Base-by-base conservation (phyloP, 1,284 basidiomycete species). In the Hemileccinum hortonii region DNA sequence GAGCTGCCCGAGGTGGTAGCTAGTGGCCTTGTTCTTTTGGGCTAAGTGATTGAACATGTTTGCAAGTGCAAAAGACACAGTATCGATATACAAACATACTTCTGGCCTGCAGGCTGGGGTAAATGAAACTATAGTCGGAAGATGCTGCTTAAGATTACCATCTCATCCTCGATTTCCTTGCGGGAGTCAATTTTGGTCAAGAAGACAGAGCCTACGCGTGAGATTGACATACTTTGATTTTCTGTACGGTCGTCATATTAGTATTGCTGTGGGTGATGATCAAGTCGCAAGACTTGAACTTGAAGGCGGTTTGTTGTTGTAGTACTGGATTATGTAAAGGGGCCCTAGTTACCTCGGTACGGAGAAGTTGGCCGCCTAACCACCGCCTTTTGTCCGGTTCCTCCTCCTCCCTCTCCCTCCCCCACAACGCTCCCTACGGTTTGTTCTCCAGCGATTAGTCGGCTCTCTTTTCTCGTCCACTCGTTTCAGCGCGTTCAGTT, bases 11-110 rank as follows among this genome's bases (percentile, higher is more conserved):
- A 97, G 74, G 75, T 98, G 95, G 73, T 95, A 97, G 75, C 90
- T 89, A 58, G 88, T 91, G 72, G 87, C 87, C 86, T 99, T 99
- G 76, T 99, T 98, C 78, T 96, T 97, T 81, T 98, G 90, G 62
- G 93, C 93, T 86, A 67, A 45, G 58, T 57, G 49, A 53, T 52
- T 42, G 52, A 35, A 50, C 49, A 42, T 29, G 53, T 56, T 58
- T 49, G 53, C 36, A 47, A 47, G 46, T 24, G 40, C 24, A 26
- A 35, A 32, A 18, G 46, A 49, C 47, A 38, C 32, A 44, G 33
- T 32, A 52, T 53, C 36, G 48, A 35, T 50, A 45, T 38, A 49
- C 33, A 57, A 32, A 71, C 73, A 63, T 68, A 83, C 83, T 86
- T 76, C 76, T 84, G 61, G 79, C 77, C 80, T 83, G 59, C 38